phyloP scores from a whole-genome alignment of 2,329 filamentous ascomycete genomes.

The Scortechinia acanthostroma region DNA sequence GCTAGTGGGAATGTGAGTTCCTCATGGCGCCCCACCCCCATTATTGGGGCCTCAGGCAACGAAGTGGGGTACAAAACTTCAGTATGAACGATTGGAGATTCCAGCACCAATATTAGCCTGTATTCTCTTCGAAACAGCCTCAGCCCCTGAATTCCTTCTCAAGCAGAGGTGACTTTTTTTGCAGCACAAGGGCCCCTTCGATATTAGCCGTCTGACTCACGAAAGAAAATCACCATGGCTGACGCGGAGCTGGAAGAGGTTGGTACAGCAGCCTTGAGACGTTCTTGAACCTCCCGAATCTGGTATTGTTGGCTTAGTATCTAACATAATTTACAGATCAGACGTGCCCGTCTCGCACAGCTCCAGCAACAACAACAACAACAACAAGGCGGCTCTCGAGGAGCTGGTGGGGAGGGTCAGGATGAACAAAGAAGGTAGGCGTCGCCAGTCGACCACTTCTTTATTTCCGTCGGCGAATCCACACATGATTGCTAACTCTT shows the following conservation, averaged over 20 bases:
- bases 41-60: no score
- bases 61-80: no score
- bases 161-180: not conserved
- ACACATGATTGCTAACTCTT: constrained; percentile 7
- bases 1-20: no score
- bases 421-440: constrained; percentile 62
- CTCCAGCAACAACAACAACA: constrained; percentile 89
- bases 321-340: constrained; percentile 64
- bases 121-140: no score
- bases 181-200: no score
- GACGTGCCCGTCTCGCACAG: constrained; percentile 86
- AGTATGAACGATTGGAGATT: no score
- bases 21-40: no score
- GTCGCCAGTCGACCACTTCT: constrained; percentile 5
- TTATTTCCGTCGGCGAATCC: constrained; percentile 1
- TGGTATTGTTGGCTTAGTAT: no score
- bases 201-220: no score
- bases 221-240: constrained; percentile 46
- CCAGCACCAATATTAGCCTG: no score
- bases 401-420: constrained; percentile 36
- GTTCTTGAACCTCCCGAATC: no score
- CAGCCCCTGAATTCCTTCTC: no score
- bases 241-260: constrained; percentile 63
- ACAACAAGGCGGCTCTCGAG: constrained; percentile 50
- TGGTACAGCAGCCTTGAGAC: constrained; percentile 8